Evolutionary conservation across 169 alveolate species (phyloP).

Genomic region (Plasmodium adleri): DNA sequence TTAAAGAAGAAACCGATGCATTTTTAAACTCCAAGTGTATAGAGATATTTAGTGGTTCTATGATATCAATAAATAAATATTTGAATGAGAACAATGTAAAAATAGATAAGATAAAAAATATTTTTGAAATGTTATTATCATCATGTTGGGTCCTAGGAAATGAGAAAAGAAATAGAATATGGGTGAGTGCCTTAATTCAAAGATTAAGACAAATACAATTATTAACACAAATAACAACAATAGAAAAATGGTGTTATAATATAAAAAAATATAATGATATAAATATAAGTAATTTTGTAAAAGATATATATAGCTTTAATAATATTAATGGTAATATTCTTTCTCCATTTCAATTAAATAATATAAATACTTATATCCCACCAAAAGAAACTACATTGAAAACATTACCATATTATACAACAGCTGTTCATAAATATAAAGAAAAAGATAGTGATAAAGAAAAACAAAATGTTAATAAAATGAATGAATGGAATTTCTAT

Average conservation of each 20-base stretch:
- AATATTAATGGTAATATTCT: slow-evolving; percentile 54
- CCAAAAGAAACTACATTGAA: slow-evolving; percentile 19
- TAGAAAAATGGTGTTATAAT: slow-evolving; percentile 58
- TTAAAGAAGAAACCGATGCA: slow-evolving; percentile 61
- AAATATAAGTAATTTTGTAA: slow-evolving; percentile 50
- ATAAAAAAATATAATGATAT: slow-evolving; percentile 63
- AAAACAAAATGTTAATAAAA: neutral
- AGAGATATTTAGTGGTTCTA: slow-evolving; percentile 64
- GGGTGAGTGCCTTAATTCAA: slow-evolving; percentile 67
- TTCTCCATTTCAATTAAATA: slow-evolving; percentile 63
- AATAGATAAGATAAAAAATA: slow-evolving; percentile 35
- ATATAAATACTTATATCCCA: slow-evolving; percentile 42
- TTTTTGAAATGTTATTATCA: slow-evolving; percentile 47
- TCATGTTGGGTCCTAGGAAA: slow-evolving; percentile 73
- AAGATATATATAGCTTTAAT: slow-evolving; percentile 60
- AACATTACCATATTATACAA: slow-evolving; percentile 46
- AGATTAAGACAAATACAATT: slow-evolving; percentile 69
- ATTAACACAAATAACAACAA: slow-evolving; percentile 57
- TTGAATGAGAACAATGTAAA: slow-evolving; percentile 41
- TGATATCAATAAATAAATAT: slow-evolving; percentile 47
- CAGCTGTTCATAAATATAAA: slow-evolving; percentile 32
- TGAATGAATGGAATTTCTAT: neutral
- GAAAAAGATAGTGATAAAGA: slow-evolving; percentile 2
- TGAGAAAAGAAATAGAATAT: slow-evolving; percentile 55
- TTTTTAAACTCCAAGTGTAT: slow-evolving; percentile 52